Evolutionary conservation across 2,329 filamentous ascomycete genomes (phyloP).

Genomic region (Macrophomina phaseolina): DNA sequence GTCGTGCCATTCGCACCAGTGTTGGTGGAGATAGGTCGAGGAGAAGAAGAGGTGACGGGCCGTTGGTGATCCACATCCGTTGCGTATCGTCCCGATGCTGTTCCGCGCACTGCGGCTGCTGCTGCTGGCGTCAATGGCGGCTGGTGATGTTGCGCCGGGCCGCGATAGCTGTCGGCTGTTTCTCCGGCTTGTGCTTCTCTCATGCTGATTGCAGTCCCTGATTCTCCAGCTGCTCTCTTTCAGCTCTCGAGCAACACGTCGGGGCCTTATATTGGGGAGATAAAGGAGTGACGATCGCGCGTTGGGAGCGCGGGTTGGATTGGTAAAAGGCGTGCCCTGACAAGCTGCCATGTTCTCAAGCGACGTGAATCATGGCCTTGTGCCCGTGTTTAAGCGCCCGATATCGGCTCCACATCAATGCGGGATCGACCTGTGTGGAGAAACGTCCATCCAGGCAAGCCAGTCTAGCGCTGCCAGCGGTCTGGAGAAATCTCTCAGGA

Average conservation of each 20-base stretch:
- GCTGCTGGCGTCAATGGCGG: conserved; percentile 16
- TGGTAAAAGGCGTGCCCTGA: conserved; percentile 9
- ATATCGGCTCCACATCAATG: conserved; percentile 9
- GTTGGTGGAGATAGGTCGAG: not conserved
- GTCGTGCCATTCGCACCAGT: conserved; percentile 18
- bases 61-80: conserved; percentile 13
- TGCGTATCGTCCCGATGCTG: conserved; percentile 14
- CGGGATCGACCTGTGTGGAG: not conserved
- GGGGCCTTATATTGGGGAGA: not conserved
- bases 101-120: conserved; percentile 1
- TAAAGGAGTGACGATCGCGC: not conserved
- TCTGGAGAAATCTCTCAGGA: not conserved
- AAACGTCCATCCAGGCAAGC: not conserved
- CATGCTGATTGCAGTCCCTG: conserved; percentile 1
- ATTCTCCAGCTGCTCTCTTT: not conserved
- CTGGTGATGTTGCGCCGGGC: conserved; percentile 14
- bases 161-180: conserved; percentile 13
- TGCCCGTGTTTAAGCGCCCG: conserved; percentile 20
- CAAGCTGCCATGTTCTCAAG: conserved; percentile 7
- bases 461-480: not conserved
- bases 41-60: not conserved
- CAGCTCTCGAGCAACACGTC: not conserved
- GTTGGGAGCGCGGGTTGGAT: conserved; percentile 8
- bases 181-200: conserved; percentile 11
- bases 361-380: conserved; percentile 9